Percentiles rank a stretch among this genome's conserved stretches.
These are phyloP conservation scores for Schizothecium vesticola DNA, from an alignment of 495 filamentous ascomycete species.

Conservation along the genomic window DNA sequence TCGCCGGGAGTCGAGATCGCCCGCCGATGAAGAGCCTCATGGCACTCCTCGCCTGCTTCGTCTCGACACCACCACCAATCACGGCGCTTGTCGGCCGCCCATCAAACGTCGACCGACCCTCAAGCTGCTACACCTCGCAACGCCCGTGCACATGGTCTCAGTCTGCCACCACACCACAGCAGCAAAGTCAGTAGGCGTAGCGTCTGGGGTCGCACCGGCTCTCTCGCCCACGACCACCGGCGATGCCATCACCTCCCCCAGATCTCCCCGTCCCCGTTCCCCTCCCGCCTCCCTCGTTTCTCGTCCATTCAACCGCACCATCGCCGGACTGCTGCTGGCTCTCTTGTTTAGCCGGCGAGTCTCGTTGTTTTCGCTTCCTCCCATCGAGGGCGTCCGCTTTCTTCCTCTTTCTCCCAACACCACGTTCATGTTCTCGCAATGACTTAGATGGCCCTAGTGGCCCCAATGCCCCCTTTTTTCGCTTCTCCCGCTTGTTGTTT, in stretches of 20 bases:
- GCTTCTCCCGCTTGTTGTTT: conserved; percentile 28
- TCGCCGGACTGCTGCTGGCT: conserved; percentile 26
- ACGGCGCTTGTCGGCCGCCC: conserved; percentile 17
- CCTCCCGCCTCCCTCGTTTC: conserved; percentile 21
- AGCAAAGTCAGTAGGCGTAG: too few species aligned
- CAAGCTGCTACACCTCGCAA: conserved; percentile 21
- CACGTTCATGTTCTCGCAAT: conserved; percentile 39
- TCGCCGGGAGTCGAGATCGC: conserved; percentile 9
- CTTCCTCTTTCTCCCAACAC: conserved; percentile 9
- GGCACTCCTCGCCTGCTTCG: conserved; percentile 20
- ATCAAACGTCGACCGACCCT: conserved; percentile 34
- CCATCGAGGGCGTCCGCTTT: conserved; percentile 17
- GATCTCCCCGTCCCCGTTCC: conserved; percentile 16
- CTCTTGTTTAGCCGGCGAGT: conserved; percentile 29
- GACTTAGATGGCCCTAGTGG: conserved; percentile 37
- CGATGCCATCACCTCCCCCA: conserved; percentile 13
- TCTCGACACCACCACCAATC: conserved; percentile 30
- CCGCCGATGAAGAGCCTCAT: conserved; percentile 24
- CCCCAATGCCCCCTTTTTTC: conserved; percentile 25
- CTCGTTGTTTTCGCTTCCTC: conserved; percentile 22
- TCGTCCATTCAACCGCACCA: conserved; percentile 29
- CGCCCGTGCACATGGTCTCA: conserved; percentile 26
- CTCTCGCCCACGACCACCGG: neutral
- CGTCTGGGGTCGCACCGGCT: too few species aligned
- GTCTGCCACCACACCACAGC: conserved; percentile 5